Percentiles rank a stretch among this genome's conserved stretches.
These are phyloP conservation scores for Hypomontagnella submonticulosa DNA, from an alignment of 495 filamentous ascomycete genomes.

Conservation along the genomic window DNA sequence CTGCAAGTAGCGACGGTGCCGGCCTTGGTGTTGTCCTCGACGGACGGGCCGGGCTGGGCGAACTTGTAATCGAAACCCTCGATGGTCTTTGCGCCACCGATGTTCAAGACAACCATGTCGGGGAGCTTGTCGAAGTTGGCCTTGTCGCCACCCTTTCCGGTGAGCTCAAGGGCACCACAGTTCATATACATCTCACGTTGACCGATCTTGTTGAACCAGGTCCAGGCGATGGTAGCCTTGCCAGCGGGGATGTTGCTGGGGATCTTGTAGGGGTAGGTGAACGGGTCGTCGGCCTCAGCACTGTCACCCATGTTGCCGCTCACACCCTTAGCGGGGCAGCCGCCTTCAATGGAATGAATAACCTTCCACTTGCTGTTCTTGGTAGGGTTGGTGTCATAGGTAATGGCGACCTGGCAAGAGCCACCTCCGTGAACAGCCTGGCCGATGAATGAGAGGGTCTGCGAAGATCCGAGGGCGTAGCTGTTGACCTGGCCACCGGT, in stretches of 20 bases:
- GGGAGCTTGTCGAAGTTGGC: slow-evolving; percentile 70
- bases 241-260: slow-evolving; percentile 69
- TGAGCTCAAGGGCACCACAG: slow-evolving; percentile 79
- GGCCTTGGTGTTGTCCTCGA: slow-evolving; percentile 53
- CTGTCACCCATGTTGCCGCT: slow-evolving; percentile 54
- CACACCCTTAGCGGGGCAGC: slow-evolving; percentile 70
- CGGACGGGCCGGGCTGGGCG: slow-evolving; percentile 65
- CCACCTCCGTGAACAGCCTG: slow-evolving; percentile 84
- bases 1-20: slow-evolving; percentile 41
- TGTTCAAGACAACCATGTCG: slow-evolving; percentile 84
- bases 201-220: slow-evolving; percentile 91
- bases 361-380: slow-evolving; percentile 76
- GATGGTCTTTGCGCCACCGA: slow-evolving; percentile 63
- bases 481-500: slow-evolving; percentile 55
- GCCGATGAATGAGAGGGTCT: slow-evolving; percentile 67
- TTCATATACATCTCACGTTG: slow-evolving; percentile 98
- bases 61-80: slow-evolving; percentile 61
- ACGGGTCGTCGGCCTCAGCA: slow-evolving; percentile 44
- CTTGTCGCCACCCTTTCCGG: slow-evolving; percentile 60
- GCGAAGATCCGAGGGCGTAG: slow-evolving; percentile 66
- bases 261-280: slow-evolving; percentile 66
- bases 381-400: slow-evolving; percentile 74
- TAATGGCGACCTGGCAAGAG: slow-evolving; percentile 87
- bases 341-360: slow-evolving; percentile 84
- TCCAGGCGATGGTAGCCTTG: slow-evolving; percentile 78